Conservation (phyloP, 1,139 yeast genomes). For the Debaryomyces nepalensis region DNA sequence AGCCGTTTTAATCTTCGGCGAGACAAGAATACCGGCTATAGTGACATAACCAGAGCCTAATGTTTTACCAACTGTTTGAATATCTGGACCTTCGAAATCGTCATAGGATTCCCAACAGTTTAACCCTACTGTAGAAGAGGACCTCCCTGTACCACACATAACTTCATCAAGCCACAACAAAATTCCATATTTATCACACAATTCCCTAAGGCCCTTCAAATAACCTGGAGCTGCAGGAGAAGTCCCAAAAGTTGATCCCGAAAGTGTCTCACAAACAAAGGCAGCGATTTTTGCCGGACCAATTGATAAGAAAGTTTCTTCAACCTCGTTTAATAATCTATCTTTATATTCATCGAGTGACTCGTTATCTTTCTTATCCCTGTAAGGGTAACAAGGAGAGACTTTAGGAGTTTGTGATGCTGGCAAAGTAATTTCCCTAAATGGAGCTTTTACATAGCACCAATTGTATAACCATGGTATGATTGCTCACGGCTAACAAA, state of each 20-base stretch:
- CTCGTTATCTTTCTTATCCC: slow-evolving; percentile 19
- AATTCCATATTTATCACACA: slow-evolving; percentile 22
- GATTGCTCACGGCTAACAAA: slow-evolving; percentile 24
- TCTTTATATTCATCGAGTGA: slow-evolving; percentile 19
- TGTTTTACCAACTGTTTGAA: slow-evolving; percentile 24
- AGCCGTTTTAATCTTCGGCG: slow-evolving; percentile 20
- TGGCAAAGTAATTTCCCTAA: slow-evolving; percentile 46
- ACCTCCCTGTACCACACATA: slow-evolving; percentile 25
- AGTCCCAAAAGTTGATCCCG: slow-evolving; percentile 22
- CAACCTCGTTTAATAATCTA: slow-evolving; percentile 22
- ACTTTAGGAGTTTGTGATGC: slow-evolving; percentile 48
- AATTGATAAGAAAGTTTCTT: slow-evolving; percentile 20
- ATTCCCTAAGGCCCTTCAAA: slow-evolving; percentile 18
- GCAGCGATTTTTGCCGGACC: slow-evolving; percentile 23
- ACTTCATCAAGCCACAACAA: slow-evolving; percentile 23
- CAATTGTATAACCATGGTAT: slow-evolving; percentile 30
- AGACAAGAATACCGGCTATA: slow-evolving; percentile 22
- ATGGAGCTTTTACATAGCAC: too few relatives aligned
- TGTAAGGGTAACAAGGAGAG: slow-evolving; percentile 24
- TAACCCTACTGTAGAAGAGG: slow-evolving; percentile 24
- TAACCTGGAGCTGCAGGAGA: slow-evolving; percentile 21
- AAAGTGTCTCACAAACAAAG: slow-evolving; percentile 19
- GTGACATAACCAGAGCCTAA: slow-evolving; percentile 25
- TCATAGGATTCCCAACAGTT: slow-evolving; percentile 27
- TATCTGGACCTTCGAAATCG: slow-evolving; percentile 26